Evolutionary conservation across 768 basidiomycete genomes (phyloP), one percentile per base, ranked within the genome.

Genomic region (Lactarius vividus): DNA sequence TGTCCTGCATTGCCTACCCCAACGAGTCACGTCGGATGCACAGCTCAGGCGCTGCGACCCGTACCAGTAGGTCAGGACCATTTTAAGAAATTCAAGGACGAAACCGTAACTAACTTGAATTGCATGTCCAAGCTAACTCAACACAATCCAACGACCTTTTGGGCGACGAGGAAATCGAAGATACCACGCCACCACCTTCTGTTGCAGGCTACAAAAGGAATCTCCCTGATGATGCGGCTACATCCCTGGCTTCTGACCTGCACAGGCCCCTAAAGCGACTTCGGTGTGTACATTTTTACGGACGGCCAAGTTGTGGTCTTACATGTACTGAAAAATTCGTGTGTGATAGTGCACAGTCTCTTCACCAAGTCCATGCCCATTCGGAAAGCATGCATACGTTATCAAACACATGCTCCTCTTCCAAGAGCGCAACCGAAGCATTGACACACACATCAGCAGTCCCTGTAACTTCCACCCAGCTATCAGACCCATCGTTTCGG

Each of bases 151-250:
- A 8, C 23, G 5, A 54, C 6, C 0, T 33, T 16, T 42, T 52
- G 4, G 40, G 31, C 5, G 2, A 40, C 13, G 66, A 54, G 13
- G 62, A 67, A 29, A 33, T 33, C 0, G 68, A 69, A 18, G 66
- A 70, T n/a, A 68, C 60, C 2, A 62, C 42, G 0, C 66, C 66
- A 2, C 66, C 69, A 0, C 66, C 66, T 15, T 16, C 69, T 15
- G 44, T 70, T 5, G 66, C 57, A 23, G 69, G 69, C 31, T 10
- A 23, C 37, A 70, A 70, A 46, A 62, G 69, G 15, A n/a, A 4
- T 23, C 49, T 54, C 18, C 0, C 23, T 6, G 61, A 62, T 1
- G 65, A 66, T 6, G 33, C 4, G 1, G 2, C 31, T n/a, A 44
- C n/a, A 20, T 59, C 6, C 0, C 26, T 23, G 39, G 23, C 8